These are phyloP conservation scores for Pythium coloratum DNA, from an alignment of 352 stramenopile species.

Conservation along the genomic window DNA sequence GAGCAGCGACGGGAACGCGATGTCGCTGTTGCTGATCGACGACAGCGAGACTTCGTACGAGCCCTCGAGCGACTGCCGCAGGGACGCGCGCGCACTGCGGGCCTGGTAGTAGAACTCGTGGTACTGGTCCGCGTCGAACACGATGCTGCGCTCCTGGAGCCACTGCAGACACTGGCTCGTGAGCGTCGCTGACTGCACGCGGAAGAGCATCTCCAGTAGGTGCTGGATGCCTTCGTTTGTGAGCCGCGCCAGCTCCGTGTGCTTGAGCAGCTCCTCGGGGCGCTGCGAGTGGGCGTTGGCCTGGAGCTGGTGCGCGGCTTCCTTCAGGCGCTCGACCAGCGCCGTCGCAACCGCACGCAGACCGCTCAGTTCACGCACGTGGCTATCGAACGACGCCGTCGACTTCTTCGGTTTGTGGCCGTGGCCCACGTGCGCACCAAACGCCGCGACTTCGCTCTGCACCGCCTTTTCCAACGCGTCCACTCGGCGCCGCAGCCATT, in stretches of 20 bases:
- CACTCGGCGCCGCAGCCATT: conserved; percentile 65
- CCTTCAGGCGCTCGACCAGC: conserved; percentile 65
- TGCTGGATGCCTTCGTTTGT: conserved; percentile 65
- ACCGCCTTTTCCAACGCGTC: conserved; percentile 54
- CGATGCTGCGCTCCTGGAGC: conserved; percentile 58
- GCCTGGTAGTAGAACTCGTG: conserved; percentile 72
- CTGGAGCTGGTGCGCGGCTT: conserved; percentile 53
- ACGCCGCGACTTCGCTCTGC: conserved; percentile 30
- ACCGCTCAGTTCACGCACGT: conserved; percentile 64
- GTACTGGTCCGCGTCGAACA: conserved; percentile 46
- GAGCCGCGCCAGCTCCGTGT: conserved; percentile 69
- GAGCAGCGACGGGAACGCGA: conserved; percentile 55
- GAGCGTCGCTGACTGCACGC: conserved; percentile 54
- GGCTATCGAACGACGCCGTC: conserved; percentile 34
- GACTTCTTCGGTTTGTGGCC: conserved; percentile 18
- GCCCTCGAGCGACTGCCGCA: conserved; percentile 68
- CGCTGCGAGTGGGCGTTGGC: conserved; percentile 30
- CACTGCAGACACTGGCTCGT: conserved; percentile 68
- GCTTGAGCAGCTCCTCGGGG: conserved; percentile 36
- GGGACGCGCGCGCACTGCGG: conserved; percentile 46
- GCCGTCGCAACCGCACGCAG: conserved; percentile 67
- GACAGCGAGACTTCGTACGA: conserved; percentile 59
- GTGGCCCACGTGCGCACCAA: conserved; percentile 22
- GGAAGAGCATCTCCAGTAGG: conserved; percentile 66
- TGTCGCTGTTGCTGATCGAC: conserved; percentile 45